Conservation (phyloP, 208 protist genomes). For the Trypanosoma vivax region DNA sequence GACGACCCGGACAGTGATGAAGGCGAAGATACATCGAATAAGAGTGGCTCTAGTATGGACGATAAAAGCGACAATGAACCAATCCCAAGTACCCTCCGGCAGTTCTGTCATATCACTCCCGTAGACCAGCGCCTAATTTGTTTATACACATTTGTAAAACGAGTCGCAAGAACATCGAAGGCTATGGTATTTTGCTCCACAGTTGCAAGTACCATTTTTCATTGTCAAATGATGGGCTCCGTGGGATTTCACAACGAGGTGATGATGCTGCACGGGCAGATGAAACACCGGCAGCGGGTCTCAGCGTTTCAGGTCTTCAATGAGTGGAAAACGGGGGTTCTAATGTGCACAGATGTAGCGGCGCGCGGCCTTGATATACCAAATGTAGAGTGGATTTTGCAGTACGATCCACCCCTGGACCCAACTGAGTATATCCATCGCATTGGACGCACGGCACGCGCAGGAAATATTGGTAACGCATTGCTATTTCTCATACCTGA, state of each 20-base stretch:
- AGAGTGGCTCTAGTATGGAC: neutral
- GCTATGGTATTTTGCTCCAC: constrained; percentile 98
- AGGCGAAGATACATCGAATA: constrained; percentile 4
- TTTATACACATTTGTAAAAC: constrained; percentile 97
- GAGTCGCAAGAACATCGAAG: constrained; percentile 92
- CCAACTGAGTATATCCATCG: constrained; percentile 95
- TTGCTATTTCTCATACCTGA: constrained; percentile 91
- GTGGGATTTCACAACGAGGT: constrained; percentile 96
- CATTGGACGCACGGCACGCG: constrained; percentile 94
- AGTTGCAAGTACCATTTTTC: constrained; percentile 96
- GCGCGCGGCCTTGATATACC: constrained; percentile 95
- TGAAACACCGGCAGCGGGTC: constrained; percentile 93
- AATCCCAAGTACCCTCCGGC: constrained; percentile 73
- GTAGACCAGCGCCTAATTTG: constrained; percentile 57
- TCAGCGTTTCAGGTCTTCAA: constrained; percentile 87
- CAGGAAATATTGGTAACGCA: constrained; percentile 88
- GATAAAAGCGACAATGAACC: constrained; percentile 31
- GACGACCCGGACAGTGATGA: constrained; percentile 20
- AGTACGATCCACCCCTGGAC: constrained; percentile 96
- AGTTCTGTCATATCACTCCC: constrained; percentile 76
- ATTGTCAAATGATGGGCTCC: constrained; percentile 98
- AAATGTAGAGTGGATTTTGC: constrained; percentile 95
- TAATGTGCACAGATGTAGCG: constrained; percentile 95
- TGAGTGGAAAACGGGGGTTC: constrained; percentile 74
- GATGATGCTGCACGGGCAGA: constrained; percentile 94